These are phyloP conservation scores for Diplodia mutila DNA, from an alignment of 2,329 filamentous ascomycete species.

Conservation along the genomic window DNA sequence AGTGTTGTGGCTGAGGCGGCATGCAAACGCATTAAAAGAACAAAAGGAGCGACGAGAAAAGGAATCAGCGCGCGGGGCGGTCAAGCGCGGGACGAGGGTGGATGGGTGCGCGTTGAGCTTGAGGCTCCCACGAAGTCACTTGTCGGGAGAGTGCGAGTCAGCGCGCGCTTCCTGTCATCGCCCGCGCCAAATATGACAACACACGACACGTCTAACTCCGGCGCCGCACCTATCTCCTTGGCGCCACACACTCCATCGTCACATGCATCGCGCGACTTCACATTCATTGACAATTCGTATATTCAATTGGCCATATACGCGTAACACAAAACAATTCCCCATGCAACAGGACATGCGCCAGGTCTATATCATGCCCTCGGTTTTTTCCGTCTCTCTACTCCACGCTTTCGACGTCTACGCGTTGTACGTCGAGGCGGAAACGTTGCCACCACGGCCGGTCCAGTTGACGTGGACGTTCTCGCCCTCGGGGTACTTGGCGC, in stretches of 20 bases:
- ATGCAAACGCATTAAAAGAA: constrained; percentile 42
- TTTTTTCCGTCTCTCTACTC: constrained; percentile 4
- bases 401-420: constrained; percentile 64
- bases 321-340: constrained; percentile 15
- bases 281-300: constrained; percentile 21
- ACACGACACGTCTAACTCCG: constrained; percentile 17
- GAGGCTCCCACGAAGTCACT: constrained; percentile 25
- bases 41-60: constrained; percentile 48
- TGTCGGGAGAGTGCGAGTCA: constrained; percentile 26
- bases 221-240: constrained; percentile 12
- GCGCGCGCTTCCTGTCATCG: constrained; percentile 9
- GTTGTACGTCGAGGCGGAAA: constrained; percentile 96
- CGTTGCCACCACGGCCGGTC: constrained; percentile 96
- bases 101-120: constrained; percentile 29
- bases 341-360: constrained; percentile 23
- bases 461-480: constrained; percentile 99
- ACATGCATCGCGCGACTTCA: not conserved
- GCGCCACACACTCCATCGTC: not conserved
- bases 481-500: constrained; percentile 78
- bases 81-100: constrained; percentile 29
- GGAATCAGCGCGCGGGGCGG: constrained; percentile 30
- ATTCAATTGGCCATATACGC: constrained; percentile 26
- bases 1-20: constrained; percentile 28
- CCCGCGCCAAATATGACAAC: constrained; percentile 7
- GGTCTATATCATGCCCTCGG: constrained; percentile 19